These are phyloP conservation scores for Aureobasidium uvarum DNA, from an alignment of 2,329 filamentous ascomycete genomes.

Conservation along the genomic window DNA sequence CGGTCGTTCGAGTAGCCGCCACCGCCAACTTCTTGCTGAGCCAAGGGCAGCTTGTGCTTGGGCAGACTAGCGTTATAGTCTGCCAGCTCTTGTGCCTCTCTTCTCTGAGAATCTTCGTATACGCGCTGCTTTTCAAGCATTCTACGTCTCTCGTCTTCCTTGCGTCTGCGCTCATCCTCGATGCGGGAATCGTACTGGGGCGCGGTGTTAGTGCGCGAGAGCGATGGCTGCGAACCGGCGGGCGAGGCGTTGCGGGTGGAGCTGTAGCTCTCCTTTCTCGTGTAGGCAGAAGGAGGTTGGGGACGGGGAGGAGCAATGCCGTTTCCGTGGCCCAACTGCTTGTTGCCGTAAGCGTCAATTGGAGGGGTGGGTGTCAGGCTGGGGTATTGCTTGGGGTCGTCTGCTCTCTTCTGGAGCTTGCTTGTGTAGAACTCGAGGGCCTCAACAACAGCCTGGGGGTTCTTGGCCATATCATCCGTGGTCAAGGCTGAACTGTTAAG, in stretches of 20 bases:
- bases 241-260: slow-evolving; percentile 25
- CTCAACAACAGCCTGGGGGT: slow-evolving; percentile 68
- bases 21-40: slow-evolving; percentile 85
- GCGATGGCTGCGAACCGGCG: slow-evolving; percentile 25
- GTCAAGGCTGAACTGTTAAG: slow-evolving; percentile 96
- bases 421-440: slow-evolving; percentile 84
- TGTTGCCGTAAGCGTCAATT: slow-evolving; percentile 46
- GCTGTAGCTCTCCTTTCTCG: slow-evolving; percentile 48
- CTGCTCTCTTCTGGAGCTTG: slow-evolving; percentile 68
- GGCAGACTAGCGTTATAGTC: slow-evolving; percentile 88
- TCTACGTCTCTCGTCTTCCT: slow-evolving; percentile 43
- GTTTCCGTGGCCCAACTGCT: slow-evolving; percentile 49
- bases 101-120: slow-evolving; percentile 47
- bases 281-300: slow-evolving; percentile 43
- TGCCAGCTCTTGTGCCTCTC: slow-evolving; percentile 67
- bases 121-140: slow-evolving; percentile 42
- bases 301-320: slow-evolving; percentile 52
- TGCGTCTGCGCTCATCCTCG: slow-evolving; percentile 42
- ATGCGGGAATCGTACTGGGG: slow-evolving; percentile 36
- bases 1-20: slow-evolving; percentile 47
- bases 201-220: slow-evolving; percentile 33
- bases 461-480: slow-evolving; percentile 97
- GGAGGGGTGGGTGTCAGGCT: slow-evolving; percentile 68
- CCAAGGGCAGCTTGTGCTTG: slow-evolving; percentile 73
- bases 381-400: slow-evolving; percentile 67